These are phyloP conservation scores for Gossypium trilobum DNA, from an alignment of 441 rosid species.

Conservation along the genomic window DNA sequence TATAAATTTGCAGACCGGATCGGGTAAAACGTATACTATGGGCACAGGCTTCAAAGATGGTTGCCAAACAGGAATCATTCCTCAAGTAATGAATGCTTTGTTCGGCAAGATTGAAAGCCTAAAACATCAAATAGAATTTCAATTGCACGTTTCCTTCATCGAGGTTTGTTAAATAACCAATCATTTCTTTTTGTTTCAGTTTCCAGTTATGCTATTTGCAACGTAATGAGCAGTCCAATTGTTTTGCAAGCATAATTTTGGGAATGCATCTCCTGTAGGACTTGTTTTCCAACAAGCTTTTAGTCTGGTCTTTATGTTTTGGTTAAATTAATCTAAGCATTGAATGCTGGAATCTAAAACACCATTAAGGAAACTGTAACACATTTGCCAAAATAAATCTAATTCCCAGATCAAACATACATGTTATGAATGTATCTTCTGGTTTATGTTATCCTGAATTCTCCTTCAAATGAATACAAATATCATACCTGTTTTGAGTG, in stretches of 20 bases:
- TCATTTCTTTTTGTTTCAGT: constrained; percentile 10
- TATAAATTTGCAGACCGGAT: constrained; percentile 64
- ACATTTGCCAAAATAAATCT: background rate
- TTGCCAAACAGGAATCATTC: constrained; percentile 62
- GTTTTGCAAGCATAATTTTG: background rate
- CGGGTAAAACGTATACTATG: constrained; percentile 98
- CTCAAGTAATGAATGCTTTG: constrained; percentile 77
- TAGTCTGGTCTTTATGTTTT: background rate
- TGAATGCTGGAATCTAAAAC: background rate
- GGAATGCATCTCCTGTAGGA: background rate
- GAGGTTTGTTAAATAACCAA: constrained; percentile 48
- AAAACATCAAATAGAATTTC: constrained; percentile 73
- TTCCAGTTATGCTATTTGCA: constrained; percentile 3
- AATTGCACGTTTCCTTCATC: constrained; percentile 82
- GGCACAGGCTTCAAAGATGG: constrained; percentile 89
- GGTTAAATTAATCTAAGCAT: background rate
- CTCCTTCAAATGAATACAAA: background rate
- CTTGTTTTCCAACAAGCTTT: background rate
- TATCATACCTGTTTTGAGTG: background rate
- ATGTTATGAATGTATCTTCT: background rate
- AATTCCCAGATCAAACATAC: background rate
- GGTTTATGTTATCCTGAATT: constrained; percentile 5
- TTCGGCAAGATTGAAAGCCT: constrained; percentile 70
- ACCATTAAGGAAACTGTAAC: background rate
- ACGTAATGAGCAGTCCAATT: background rate